These are phyloP conservation scores for Suhomyces guaymorum DNA, from an alignment of 1,139 yeast genomes.

Conservation along the genomic window DNA sequence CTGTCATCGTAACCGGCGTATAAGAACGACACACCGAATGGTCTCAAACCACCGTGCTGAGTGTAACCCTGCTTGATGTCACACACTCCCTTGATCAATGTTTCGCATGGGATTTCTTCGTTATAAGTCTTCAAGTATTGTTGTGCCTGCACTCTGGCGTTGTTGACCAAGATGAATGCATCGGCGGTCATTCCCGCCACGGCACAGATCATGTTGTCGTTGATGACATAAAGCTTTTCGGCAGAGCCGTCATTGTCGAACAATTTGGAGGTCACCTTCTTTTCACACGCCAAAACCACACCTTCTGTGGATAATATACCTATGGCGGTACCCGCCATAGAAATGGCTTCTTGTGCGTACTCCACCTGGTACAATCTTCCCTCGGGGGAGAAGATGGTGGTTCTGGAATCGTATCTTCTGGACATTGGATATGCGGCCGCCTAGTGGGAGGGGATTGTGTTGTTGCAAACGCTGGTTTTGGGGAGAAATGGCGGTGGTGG, in stretches of 20 bases:
- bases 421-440: conserved; percentile 28
- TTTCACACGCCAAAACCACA: conserved; percentile 93
- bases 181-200: conserved; percentile 99
- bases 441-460: background rate
- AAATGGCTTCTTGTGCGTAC: conserved; percentile 95
- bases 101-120: conserved; percentile 90
- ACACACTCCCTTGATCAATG: conserved; percentile 83
- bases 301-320: conserved; percentile 93
- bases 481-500: conserved; percentile 9
- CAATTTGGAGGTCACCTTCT: conserved; percentile 87
- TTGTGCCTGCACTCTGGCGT: conserved; percentile 86
- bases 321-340: conserved; percentile 97
- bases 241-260: conserved; percentile 93
- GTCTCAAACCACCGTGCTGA: conserved; percentile 97
- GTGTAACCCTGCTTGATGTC: conserved; percentile 97
- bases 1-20: conserved; percentile 95
- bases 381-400: conserved; percentile 97
- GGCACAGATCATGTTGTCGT: conserved; percentile 80
- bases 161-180: conserved; percentile 86
- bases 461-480: conserved; percentile 5
- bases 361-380: conserved; percentile 96
- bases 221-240: conserved; percentile 85
- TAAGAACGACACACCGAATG: conserved; percentile 94
- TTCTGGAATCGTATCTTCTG: conserved; percentile 84
- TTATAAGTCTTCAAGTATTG: conserved; percentile 79